A percentile compares a stretch with the other conserved stretches of the same genome.
Conservation (phyloP, 106 monocot species). For the Xerophyta viscosa region DNA sequence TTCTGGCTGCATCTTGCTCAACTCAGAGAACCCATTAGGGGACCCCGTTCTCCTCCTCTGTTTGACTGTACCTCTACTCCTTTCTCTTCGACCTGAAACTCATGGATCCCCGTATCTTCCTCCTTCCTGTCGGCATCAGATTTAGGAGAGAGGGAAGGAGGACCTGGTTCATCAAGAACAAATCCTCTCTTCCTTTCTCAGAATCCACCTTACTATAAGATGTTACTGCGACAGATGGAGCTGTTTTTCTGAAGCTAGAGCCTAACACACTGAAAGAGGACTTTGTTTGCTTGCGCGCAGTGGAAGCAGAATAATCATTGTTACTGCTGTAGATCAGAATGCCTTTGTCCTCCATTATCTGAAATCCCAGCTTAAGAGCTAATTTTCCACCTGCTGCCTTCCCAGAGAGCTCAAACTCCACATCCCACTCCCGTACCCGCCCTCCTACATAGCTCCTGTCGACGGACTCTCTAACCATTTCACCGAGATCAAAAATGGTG, state of each 20-base stretch:
- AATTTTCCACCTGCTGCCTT: constrained; percentile 87
- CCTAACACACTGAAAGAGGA: constrained; percentile 75
- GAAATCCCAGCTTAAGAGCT: constrained; percentile 70
- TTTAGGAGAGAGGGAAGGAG: constrained; percentile 7
- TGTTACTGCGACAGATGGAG: constrained; percentile 18
- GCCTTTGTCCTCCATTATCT: constrained; percentile 90
- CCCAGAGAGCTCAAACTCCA: constrained; percentile 45
- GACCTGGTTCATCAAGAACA: constrained; percentile 49
- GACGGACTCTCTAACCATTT: constrained; percentile 72
- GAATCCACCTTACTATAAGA: no score
- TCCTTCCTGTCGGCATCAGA: constrained; percentile 14
- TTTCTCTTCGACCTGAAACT: constrained; percentile 78
- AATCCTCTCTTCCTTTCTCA: constrained; percentile 62
- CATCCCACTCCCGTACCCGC: constrained; percentile 66
- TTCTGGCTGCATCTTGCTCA: background rate
- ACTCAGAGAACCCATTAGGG: no score
- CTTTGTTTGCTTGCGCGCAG: constrained; percentile 61
- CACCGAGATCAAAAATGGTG: constrained; percentile 54
- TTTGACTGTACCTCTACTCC: constrained; percentile 45
- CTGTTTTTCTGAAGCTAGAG: constrained; percentile 32
- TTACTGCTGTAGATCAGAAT: constrained; percentile 41
- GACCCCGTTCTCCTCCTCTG: constrained; percentile 1
- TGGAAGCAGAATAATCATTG: constrained; percentile 7
- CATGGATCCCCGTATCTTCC: constrained; percentile 57
- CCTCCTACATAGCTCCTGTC: constrained; percentile 53